Percentiles rank a stretch among this genome's conserved stretches.
Evolutionary conservation across 495 filamentous ascomycete species (phyloP).

Genomic region (Aspergillus funiculosus): DNA sequence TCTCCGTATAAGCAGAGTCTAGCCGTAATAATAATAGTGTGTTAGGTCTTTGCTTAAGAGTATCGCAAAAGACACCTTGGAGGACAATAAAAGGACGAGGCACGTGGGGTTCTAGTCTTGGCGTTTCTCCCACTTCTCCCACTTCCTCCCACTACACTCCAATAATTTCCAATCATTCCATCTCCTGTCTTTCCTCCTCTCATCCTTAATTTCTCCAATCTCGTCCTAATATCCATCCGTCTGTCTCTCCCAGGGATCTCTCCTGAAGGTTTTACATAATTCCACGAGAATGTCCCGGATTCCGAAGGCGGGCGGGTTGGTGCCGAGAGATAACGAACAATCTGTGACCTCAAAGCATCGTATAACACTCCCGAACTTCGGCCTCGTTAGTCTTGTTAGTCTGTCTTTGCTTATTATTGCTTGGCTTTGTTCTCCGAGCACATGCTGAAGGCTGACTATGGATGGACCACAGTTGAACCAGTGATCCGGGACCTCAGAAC

Average conservation of each 20-base stretch:
- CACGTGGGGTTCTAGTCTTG: conserved; percentile 5
- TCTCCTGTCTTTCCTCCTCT: neutral
- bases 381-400: conserved; percentile 15
- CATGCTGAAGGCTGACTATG: too few species aligned
- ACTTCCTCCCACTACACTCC: neutral
- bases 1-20: too few species aligned
- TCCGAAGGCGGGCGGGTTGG: conserved; percentile 22
- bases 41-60: too few species aligned
- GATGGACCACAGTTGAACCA: conserved; percentile 3
- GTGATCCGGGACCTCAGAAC: neutral
- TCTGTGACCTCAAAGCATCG: conserved; percentile 41
- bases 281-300: conserved; percentile 24
- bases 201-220: neutral
- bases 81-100: too few species aligned
- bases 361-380: conserved; percentile 41
- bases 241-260: conserved; percentile 3
- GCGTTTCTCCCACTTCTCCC: neutral
- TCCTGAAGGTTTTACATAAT: conserved; percentile 8
- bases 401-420: neutral
- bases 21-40: too few species aligned
- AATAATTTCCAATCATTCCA: too few species aligned
- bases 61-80: too few species aligned
- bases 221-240: too few species aligned
- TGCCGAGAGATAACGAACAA: conserved; percentile 34
- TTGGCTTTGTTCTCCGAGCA: too few species aligned